Evolutionary conservation across 331 rosid genomes (phyloP), one percentile per base, ranked within the genome.

Genomic region (Dryas integrifolia): DNA sequence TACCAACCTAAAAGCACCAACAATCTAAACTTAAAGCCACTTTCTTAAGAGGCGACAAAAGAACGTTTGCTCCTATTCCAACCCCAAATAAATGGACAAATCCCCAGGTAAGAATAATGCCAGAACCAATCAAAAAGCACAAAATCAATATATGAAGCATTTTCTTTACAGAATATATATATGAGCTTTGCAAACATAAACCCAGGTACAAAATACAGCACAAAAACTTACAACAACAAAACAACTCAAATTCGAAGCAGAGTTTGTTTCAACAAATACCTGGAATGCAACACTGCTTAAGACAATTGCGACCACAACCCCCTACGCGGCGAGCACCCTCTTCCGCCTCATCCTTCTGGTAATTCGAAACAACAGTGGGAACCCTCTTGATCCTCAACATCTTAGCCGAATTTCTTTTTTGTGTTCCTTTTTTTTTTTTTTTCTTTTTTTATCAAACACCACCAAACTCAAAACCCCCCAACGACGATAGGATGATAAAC

Each of bases 301-400:
- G 92, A 74, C 99, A 95, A 72, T 87, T 88, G 8, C 94, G 88
- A 16, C 99, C 99, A 18, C 99, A 92, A 3, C 96, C 96, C 41
- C 89, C 90, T 13, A 60, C 67, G 4, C 67, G 77, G 80, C 85
- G 89, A 72, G 88, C 48, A 73, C 77, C 78, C 67, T 82, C 86
- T 14, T 83, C 90, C 0, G 68, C 76, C 70, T 87, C 93, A 21
- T 92, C 98, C 59, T 95, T 92, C 77, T 95, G 99, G 74, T 80
- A 88, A 83, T 95, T 95, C 8, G 99, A 95, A 67, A 95, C 92
- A 16, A 92, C 77, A 7, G 98, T 92, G 8, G 99, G 96, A 82
- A 95, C 99, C 77, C 99, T 90, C 85, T 92, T 95, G 72, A 95
- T 92, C 81, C 83, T 95, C 60, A 95, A 77, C 94, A 89, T 92